Percentiles rank a stretch among this genome's conserved stretches.
Conservation (phyloP, 768 basidiomycete species). For the Suillus subluteus region DNA sequence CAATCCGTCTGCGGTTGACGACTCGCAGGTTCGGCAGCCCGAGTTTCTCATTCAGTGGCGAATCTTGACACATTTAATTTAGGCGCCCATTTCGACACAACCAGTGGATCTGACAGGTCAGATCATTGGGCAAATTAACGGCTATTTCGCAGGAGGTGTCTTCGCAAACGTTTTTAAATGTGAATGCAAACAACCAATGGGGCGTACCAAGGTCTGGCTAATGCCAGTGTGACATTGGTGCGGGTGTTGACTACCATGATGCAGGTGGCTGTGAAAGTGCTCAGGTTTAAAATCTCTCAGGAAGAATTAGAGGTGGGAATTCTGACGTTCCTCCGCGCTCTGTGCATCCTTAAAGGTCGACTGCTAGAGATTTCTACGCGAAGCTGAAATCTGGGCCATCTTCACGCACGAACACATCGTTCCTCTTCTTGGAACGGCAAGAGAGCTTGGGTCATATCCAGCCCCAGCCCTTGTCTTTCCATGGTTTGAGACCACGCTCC, state of each 20-base stretch:
- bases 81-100: neutral
- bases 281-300: neutral
- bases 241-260: neutral
- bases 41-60: neutral
- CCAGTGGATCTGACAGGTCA: slow-evolving; percentile 7
- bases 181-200: neutral
- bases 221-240: neutral
- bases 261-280: slow-evolving; percentile 6
- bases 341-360: neutral
- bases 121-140: neutral
- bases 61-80: neutral
- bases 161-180: neutral
- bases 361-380: slow-evolving; percentile 17
- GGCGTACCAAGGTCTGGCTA: neutral
- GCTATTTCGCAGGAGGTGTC: neutral
- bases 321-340: neutral
- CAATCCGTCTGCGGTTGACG: neutral
- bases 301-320: neutral
- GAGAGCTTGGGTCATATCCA: slow-evolving; percentile 14
- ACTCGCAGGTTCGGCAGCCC: neutral
- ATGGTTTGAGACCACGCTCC: slow-evolving; percentile 15
- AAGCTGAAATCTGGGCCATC: slow-evolving; percentile 21
- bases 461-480: slow-evolving; percentile 23
- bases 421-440: slow-evolving; percentile 18
- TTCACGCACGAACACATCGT: slow-evolving; percentile 24